Percentiles rank a stretch among this genome's conserved stretches.
phyloP scores from a whole-genome alignment of 495 filamentous ascomycete species.

The Xylaria palmicola region DNA sequence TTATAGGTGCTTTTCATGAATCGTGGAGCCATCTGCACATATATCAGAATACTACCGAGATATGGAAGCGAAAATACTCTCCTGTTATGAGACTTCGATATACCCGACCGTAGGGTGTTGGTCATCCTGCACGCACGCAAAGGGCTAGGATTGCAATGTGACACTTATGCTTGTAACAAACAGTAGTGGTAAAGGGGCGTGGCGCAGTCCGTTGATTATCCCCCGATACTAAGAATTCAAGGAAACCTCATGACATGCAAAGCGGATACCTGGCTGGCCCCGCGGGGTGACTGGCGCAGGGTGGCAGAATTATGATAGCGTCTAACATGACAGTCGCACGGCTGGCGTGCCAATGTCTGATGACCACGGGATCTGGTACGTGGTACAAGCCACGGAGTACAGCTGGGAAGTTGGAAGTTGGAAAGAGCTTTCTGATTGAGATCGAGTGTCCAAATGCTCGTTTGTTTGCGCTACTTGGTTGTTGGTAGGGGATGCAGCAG shows the following conservation, averaged over 20 bases:
- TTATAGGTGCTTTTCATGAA: constrained; percentile 7
- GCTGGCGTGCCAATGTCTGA: neutral
- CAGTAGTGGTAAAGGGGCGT: neutral
- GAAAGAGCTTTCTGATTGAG: neutral
- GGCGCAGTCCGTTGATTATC: neutral
- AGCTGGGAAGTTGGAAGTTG: neutral
- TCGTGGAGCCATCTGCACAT: no score
- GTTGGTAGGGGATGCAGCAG: no score
- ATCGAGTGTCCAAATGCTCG: neutral
- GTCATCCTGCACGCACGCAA: no score
- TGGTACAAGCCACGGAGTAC: neutral
- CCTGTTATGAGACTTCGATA: no score
- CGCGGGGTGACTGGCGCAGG: neutral
- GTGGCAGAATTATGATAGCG: neutral
- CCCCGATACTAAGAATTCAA: neutral
- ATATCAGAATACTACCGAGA: no score
- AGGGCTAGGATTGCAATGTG: no score
- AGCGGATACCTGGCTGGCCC: neutral
- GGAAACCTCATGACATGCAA: neutral
- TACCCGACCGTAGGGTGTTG: no score
- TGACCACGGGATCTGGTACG: neutral
- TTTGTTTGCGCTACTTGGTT: neutral
- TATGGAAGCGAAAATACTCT: no score
- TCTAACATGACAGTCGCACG: neutral
- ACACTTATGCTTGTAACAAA: neutral